phyloP scores from a whole-genome alignment of 2,329 filamentous ascomycete genomes.

The Cladophialophora yegresii region DNA sequence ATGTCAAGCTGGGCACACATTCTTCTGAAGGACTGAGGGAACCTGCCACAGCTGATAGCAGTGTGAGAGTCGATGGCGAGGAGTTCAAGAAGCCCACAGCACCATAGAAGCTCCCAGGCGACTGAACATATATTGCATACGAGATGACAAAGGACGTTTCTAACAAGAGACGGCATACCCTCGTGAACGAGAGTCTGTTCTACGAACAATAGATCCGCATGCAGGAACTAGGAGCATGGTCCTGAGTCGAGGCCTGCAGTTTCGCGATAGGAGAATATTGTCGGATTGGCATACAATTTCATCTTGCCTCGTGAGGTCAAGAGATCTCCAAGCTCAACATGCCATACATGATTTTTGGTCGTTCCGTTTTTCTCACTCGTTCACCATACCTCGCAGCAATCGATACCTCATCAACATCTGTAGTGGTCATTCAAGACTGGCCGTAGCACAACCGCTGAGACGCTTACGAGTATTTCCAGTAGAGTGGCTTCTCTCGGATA shows the following conservation, averaged over 20 bases:
- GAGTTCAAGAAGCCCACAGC: constrained; percentile 58
- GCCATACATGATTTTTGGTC: not conserved
- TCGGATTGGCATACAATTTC: not conserved
- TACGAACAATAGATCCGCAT: not conserved
- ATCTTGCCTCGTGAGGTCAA: not conserved
- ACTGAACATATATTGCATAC: not conserved
- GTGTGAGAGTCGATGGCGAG: constrained; percentile 52
- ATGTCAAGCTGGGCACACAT: constrained; percentile 51
- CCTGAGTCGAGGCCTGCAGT: not conserved
- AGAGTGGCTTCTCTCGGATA: not conserved
- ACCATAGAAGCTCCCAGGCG: constrained; percentile 36
- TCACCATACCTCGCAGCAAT: no score
- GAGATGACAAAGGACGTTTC: not conserved
- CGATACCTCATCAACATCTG: not conserved
- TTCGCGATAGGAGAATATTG: not conserved
- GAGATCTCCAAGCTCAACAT: not conserved
- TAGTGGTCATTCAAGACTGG: not conserved
- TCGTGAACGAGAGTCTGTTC: not conserved
- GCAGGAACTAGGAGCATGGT: not conserved
- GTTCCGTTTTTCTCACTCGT: not conserved
- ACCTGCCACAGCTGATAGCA: constrained; percentile 61
- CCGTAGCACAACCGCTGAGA: no score
- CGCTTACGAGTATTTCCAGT: not conserved
- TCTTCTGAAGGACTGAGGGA: constrained; percentile 58
- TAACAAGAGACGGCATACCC: not conserved